These are phyloP conservation scores for Rhazya stricta DNA, from an alignment of 257 asterid genomes.

Conservation along the genomic window DNA sequence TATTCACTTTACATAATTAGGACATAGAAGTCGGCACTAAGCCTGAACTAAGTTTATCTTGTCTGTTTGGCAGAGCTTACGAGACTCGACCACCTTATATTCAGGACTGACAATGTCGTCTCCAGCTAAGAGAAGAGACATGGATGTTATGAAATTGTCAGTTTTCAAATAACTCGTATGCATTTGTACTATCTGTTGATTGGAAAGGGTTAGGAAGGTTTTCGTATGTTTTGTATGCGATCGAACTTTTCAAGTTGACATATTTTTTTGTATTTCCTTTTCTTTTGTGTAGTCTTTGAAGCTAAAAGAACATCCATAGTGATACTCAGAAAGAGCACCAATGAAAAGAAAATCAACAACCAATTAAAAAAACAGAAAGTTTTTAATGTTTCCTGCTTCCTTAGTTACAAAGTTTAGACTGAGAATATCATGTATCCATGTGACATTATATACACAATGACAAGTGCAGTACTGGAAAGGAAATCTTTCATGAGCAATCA, in stretches of 20 bases:
- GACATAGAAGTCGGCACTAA: not conserved
- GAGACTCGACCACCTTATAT: not conserved
- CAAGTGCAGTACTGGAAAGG: not conserved
- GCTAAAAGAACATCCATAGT: not conserved
- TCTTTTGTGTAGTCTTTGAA: not conserved
- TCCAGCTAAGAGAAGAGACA: conserved; percentile 91
- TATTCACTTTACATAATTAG: not conserved
- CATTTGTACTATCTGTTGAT: not conserved
- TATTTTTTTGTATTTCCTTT: not conserved
- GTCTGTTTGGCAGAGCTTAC: conserved; percentile 4
- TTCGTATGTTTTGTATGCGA: not conserved
- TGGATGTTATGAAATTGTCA: conserved; percentile 96
- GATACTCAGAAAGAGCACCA: not conserved
- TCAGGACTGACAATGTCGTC: conserved; percentile 52
- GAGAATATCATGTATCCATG: not conserved
- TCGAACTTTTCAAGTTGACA: not conserved
- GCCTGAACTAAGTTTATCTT: not conserved
- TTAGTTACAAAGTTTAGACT: not conserved
- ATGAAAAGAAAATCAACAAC: too few relatives aligned
- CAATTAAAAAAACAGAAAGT: not conserved
- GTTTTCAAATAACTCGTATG: conserved; percentile 14
- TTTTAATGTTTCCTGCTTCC: not conserved
- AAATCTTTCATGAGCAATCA: not conserved
- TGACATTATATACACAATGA: too few relatives aligned
- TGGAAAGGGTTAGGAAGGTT: not conserved